phyloP scores from a whole-genome alignment of 225 moss, liverwort and hornwort species.

The Straminergon stramineum region DNA sequence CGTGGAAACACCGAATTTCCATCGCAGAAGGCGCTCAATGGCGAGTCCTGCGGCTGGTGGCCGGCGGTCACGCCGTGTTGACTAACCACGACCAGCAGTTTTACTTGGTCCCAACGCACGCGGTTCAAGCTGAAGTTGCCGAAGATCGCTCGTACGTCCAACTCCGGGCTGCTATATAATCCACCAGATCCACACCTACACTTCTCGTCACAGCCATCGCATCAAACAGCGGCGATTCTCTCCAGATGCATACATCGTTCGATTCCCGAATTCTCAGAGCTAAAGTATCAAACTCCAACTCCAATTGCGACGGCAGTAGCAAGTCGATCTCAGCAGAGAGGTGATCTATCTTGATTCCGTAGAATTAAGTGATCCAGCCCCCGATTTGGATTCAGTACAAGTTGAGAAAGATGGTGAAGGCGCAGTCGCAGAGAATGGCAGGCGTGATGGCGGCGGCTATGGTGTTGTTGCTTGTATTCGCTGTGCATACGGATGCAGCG shows the following conservation, averaged over 20 bases:
- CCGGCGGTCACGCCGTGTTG: background rate
- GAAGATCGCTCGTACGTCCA: no score
- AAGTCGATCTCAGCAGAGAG: background rate
- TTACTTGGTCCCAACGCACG: background rate
- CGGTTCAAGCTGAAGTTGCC: background rate
- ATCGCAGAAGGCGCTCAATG: background rate
- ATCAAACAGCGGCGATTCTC: no score
- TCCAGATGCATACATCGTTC: background rate
- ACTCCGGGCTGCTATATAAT: background rate
- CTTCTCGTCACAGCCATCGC: no score
- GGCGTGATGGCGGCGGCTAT: background rate
- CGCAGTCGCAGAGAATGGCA: background rate
- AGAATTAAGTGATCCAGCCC: background rate
- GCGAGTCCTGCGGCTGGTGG: background rate
- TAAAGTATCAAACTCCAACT: no score
- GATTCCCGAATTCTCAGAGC: background rate
- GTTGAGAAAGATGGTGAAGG: background rate
- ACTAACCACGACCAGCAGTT: background rate
- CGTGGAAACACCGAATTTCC: background rate
- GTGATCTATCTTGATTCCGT: background rate
- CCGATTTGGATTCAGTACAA: background rate
- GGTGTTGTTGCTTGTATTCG: background rate
- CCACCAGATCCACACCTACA: background rate
- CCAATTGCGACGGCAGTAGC: no score
- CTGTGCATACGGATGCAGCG: background rate